Base-by-base conservation (phyloP, 2,329 filamentous ascomycete genomes). In the Aureobasidium mangrovei region DNA sequence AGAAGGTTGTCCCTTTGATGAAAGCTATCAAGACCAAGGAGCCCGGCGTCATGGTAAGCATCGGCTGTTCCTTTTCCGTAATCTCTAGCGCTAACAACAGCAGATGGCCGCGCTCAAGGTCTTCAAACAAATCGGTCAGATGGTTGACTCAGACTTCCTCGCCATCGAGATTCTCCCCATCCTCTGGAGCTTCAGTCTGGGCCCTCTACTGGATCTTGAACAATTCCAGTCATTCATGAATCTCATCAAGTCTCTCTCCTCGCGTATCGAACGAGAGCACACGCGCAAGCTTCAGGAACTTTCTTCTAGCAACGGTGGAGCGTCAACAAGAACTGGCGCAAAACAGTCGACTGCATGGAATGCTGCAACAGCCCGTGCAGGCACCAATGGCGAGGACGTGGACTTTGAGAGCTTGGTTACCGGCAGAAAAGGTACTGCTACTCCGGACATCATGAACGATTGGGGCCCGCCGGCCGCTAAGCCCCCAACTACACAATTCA, bases 11-110 rank as follows among this genome's bases (percentile, higher is more conserved):
- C 0, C 93, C 93, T 0, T 73, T 97, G 4, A 77, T 98, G 57
- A 90, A 88, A 64, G 90, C 78, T 2, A 97, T 98, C 73, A 97
- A 95, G 71, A 98, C 93, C 0, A 97, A 95, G 67, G 93, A 98
- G 68, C 93, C 93, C 0, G 91, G 90, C 6, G 93, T 98, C 7
- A 97, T 97, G 88, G 73, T 74, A 67, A 59, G 69, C 18, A 18
- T 18, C 18, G 18, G 18, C 18, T 18, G 59, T 18, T 18, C 18
- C 18, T 18, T 18, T 18, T 18, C 12, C 12, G 26, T 38, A 39
- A 12, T 40, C 1, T 9, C 31, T 2, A 40, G 18, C 29, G 43
- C 48, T 49, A 39, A 36, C 32, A 26, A 7, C n/a, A 27, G 18
- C 35, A 72, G 71, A 86, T 97, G 76, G 91, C 91, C 4, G 86